A percentile compares a stretch with the other conserved stretches of the same genome.
Evolutionary conservation across 2,329 filamentous ascomycete genomes (phyloP).

Genomic region (Alternaria hordeiaustralica): DNA sequence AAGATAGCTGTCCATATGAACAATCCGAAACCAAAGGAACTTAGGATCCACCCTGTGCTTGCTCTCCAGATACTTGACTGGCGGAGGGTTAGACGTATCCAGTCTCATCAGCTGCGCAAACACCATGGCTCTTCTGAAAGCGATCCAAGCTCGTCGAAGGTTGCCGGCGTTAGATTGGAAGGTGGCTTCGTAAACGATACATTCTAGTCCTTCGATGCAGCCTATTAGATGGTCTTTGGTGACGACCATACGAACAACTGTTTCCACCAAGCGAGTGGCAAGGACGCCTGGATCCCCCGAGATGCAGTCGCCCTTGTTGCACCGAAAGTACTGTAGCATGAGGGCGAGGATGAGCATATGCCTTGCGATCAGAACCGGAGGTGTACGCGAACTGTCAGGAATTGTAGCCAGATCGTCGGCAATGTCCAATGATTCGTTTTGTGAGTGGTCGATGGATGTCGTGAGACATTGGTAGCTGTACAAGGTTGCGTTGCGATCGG

Average conservation of each 20-base stretch:
- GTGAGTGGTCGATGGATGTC: conserved; percentile 4
- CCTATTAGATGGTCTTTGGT: conserved; percentile 47
- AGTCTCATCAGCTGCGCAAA: conserved; percentile 54
- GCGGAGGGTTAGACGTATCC: conserved; percentile 29
- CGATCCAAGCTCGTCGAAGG: conserved; percentile 51
- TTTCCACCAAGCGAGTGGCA: conserved; percentile 36
- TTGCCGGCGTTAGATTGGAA: conserved; percentile 51
- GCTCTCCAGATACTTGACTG: conserved; percentile 6
- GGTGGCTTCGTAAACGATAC: conserved; percentile 51
- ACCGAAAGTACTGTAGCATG: conserved; percentile 29
- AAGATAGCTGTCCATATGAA: conserved; percentile 49
- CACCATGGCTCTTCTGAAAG: conserved; percentile 47
- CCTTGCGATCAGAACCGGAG: conserved; percentile 42
- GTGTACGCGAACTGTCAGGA: conserved; percentile 16
- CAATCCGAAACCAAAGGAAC: conserved; percentile 50
- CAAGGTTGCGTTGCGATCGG: conserved; percentile 7
- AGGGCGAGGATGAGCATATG: conserved; percentile 43
- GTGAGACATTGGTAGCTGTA: conserved; percentile 17
- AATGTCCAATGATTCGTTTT: conserved; percentile 9
- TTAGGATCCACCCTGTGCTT: conserved; percentile 22
- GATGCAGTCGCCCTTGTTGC: conserved; percentile 15
- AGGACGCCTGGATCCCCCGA: conserved; percentile 30
- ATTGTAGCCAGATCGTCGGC: conserved; percentile 9
- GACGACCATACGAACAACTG: conserved; percentile 39
- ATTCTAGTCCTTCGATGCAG: conserved; percentile 51